Conservation (phyloP, 2,329 filamentous ascomycete species). For the Keithomyces neogunnii region DNA sequence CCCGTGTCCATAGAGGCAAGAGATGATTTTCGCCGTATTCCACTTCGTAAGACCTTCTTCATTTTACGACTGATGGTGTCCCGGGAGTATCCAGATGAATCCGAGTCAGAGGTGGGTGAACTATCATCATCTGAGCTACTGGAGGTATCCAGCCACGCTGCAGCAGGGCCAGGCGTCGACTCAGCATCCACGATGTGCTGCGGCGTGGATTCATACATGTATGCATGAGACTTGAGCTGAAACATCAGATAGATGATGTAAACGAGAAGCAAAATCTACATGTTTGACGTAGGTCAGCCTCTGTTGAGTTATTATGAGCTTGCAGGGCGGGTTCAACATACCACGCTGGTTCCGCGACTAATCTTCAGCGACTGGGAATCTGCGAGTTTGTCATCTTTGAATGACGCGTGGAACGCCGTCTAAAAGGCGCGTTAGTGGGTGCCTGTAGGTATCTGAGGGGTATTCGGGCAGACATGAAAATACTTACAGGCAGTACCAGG, state of each 20-base stretch:
- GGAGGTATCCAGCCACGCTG: conserved; percentile 71
- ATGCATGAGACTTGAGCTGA: conserved; percentile 84
- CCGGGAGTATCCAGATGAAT: conserved; percentile 45
- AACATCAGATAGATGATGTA: conserved; percentile 81
- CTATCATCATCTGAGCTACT: conserved; percentile 42
- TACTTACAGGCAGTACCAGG: conserved; percentile 65
- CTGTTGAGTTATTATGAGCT: background rate
- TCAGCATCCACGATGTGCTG: conserved; percentile 91
- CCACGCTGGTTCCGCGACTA: conserved; percentile 81
- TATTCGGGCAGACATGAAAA: background rate
- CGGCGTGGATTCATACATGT: conserved; percentile 86
- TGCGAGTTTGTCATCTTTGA: conserved; percentile 52
- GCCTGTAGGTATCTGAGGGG: conserved; percentile 16
- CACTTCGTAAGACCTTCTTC: conserved; percentile 63
- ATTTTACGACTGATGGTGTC: conserved; percentile 66
- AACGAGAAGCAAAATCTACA: conserved; percentile 64
- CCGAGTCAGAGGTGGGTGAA: conserved; percentile 61
- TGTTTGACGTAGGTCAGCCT: background rate
- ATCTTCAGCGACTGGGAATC: conserved; percentile 70
- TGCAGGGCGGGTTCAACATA: conserved; percentile 32
- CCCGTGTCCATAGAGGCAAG: conserved; percentile 56
- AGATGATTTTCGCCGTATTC: conserved; percentile 70
- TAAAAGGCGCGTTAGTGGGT: conserved; percentile 33
- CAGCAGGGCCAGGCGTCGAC: conserved; percentile 74
- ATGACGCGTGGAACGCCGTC: conserved; percentile 90